phyloP scores from a whole-genome alignment of 371 early-diverging fungal species.

The Rhizopus delemar region DNA sequence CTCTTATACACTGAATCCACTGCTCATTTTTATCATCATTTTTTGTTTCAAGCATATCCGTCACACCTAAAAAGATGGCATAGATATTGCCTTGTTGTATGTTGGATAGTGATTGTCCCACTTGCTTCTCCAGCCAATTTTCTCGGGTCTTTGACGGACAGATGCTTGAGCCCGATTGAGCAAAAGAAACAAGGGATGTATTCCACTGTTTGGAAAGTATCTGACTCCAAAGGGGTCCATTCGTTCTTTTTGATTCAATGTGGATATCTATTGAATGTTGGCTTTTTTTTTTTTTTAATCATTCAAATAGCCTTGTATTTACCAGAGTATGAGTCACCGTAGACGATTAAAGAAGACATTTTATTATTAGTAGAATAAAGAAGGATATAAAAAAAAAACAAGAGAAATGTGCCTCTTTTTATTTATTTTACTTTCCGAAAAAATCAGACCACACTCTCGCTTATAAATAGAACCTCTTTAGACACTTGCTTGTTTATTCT shows the following conservation, averaged over 20 bases:
- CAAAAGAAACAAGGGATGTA: constrained; percentile 29
- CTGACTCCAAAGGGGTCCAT: constrained; percentile 48
- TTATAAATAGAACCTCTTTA: not conserved
- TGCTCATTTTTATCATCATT: constrained; percentile 9
- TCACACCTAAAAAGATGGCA: constrained; percentile 38
- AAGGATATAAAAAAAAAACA: not conserved
- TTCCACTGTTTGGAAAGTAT: constrained; percentile 34
- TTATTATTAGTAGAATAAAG: not conserved
- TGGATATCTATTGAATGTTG: constrained; percentile 11
- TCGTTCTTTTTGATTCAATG: constrained; percentile 26
- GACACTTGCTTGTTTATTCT: not conserved
- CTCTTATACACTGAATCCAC: constrained; percentile 31
- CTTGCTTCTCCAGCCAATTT: constrained; percentile 23
- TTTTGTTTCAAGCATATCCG: constrained; percentile 32
- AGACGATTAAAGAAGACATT: constrained; percentile 18
- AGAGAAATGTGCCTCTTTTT: not conserved
- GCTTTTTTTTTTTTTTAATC: not conserved
- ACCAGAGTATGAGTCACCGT: constrained; percentile 42
- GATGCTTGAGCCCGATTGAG: constrained; percentile 29
- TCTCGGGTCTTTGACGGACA: constrained; percentile 19
- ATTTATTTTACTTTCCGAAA: not conserved
- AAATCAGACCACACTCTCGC: not conserved
- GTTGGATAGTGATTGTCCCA: not conserved
- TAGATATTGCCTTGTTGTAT: constrained; percentile 25
- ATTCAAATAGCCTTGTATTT: not conserved